These are phyloP conservation scores for Podospora pseudocomata DNA, from an alignment of 495 filamentous ascomycete genomes.

Conservation along the genomic window DNA sequence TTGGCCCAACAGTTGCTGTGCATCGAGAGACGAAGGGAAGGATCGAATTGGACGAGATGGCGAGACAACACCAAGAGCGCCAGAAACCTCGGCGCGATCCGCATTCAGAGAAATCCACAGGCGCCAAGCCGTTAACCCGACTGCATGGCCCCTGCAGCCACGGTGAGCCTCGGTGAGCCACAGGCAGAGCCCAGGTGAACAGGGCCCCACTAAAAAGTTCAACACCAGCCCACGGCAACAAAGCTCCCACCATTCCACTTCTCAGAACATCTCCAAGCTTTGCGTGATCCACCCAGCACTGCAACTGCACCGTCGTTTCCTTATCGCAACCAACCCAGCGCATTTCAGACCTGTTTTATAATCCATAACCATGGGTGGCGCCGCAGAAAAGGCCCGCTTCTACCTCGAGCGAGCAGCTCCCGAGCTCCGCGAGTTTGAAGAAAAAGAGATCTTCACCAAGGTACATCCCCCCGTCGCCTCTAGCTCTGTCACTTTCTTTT, in stretches of 20 bases:
- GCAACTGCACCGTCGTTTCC: neutral
- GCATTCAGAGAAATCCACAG: slow-evolving; percentile 4
- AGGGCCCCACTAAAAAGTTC: slow-evolving; percentile 35
- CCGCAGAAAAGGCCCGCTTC: slow-evolving; percentile 91
- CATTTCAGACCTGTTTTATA: neutral
- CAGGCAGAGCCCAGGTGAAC: neutral
- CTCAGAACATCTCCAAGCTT: neutral
- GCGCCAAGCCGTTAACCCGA: slow-evolving; percentile 3
- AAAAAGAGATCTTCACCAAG: slow-evolving; percentile 82
- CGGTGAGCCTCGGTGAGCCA: slow-evolving; percentile 12
- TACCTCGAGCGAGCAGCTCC: slow-evolving; percentile 88
- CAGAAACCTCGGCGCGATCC: slow-evolving; percentile 11
- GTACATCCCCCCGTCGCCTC: slow-evolving; percentile 37
- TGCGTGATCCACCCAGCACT: neutral
- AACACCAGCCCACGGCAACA: slow-evolving; percentile 7
- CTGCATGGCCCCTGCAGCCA: neutral
- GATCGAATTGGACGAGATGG: neutral
- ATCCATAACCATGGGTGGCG: slow-evolving; percentile 61
- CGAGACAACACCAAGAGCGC: slow-evolving; percentile 10
- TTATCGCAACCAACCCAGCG: neutral
- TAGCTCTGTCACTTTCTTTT: neutral
- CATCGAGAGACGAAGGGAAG: neutral
- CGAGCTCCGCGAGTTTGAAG: slow-evolving; percentile 82
- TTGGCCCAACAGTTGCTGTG: neutral
- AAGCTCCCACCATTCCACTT: neutral